Base-by-base conservation (phyloP, 2,329 filamentous ascomycete species). In the Colletotrichum sp. region DNA sequence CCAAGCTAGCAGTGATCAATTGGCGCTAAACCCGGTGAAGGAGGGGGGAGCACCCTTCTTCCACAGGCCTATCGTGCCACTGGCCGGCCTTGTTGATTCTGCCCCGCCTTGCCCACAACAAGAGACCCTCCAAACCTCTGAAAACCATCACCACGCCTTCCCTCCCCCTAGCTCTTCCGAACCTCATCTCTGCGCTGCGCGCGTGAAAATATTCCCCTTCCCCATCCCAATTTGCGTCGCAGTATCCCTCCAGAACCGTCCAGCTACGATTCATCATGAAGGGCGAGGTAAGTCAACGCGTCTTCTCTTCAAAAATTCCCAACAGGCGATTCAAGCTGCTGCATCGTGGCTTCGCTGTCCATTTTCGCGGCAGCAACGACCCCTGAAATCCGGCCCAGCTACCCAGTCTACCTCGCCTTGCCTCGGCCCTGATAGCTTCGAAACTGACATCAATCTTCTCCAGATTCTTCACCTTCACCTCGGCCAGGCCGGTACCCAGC, bases 401-500 rank as follows among this genome's bases (percentile, higher is more conserved):
- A 28, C 34, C 56, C 48, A 60, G 26, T 4, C 28, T 71, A 48
- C 69, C 55, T 66, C 21, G 24, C 28, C 56, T 66, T 66, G 64
- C 67, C 52, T 66, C 62, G 73, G 66, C 58, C 56, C 64, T 16
- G 21, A 52, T 52, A 21, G 43, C 64, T 73, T 65, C 58, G 68
- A 52, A 61, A 56, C 36, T 78, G 21, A 71, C 21, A 21, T n/a
- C 24, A 58, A 38, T 72, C 28, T 10, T 52, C 73, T 66, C 69
- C 77, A 92, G 91, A 89, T 92, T 85, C 88, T 92, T 86, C 91
- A 92, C 86, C 86, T 92, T 83, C 91, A 92, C 83, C 84, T 92
- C 81, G 91, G 91, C 84, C 91, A 94, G 89, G 93, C 93, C 87
- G 93, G 93, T 87, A 91, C 89, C 83, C 93, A 94, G 91, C 91